phyloP scores from a whole-genome alignment of 176 grass and related monocot species.

The Oryza longistaminata region DNA sequence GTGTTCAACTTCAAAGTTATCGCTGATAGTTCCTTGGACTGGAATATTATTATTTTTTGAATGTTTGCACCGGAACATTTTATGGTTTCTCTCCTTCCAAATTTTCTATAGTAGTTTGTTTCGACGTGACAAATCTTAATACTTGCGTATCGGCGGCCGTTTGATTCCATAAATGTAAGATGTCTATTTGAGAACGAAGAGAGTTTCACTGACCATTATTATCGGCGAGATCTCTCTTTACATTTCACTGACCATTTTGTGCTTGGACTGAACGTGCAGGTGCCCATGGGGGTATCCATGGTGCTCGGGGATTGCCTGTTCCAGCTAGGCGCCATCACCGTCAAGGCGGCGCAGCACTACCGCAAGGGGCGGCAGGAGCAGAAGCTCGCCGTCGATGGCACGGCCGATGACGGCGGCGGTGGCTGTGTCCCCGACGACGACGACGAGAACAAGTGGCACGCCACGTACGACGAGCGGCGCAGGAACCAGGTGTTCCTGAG shows the following conservation, averaged over 20 bases:
- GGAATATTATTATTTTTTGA: too few relatives aligned
- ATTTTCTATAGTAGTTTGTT: too few relatives aligned
- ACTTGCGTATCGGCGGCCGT: too few relatives aligned
- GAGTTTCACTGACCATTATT: background rate
- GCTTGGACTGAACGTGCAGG: constrained; percentile 2
- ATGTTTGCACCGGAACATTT: too few relatives aligned
- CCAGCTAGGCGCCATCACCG: constrained; percentile 29
- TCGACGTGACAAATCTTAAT: too few relatives aligned
- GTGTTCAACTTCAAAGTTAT: too few relatives aligned
- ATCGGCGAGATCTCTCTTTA: background rate
- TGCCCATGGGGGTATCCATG: constrained; percentile 50
- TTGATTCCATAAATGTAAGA: too few relatives aligned
- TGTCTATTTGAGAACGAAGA: background rate
- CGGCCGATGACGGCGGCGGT: too few relatives aligned
- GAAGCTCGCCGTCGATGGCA: background rate
- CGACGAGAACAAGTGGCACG: background rate
- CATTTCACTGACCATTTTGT: background rate
- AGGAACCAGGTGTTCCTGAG: constrained; percentile 16
- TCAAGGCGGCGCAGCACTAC: constrained; percentile 19
- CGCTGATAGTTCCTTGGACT: too few relatives aligned
- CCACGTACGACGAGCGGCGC: constrained; percentile 30
- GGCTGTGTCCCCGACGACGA: background rate
- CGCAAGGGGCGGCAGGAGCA: background rate
- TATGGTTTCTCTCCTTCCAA: too few relatives aligned
- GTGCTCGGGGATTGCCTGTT: constrained; percentile 56